Evolutionary conservation across 2,329 filamentous ascomycete species (phyloP).

Genomic region (Corinectria fuckeliana): DNA sequence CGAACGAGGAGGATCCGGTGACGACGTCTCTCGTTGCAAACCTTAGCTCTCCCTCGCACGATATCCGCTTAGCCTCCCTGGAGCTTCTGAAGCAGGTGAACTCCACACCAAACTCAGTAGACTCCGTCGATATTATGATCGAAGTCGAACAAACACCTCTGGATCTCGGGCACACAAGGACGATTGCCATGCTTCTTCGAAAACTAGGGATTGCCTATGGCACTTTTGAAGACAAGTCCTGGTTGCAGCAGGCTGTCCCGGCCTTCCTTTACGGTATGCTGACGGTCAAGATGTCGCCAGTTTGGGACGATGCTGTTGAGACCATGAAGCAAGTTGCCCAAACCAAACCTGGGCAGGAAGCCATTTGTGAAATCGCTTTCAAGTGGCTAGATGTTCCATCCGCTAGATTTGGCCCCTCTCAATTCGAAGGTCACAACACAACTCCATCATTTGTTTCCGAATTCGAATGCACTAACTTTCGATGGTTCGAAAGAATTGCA

Average conservation of each 20-base stretch:
- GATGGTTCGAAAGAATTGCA: constrained; percentile 61
- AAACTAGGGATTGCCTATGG: constrained; percentile 73
- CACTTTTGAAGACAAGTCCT: constrained; percentile 62
- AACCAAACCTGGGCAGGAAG: constrained; percentile 73
- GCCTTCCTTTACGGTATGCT: constrained; percentile 88
- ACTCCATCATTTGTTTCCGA: constrained; percentile 62
- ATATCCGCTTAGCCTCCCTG: constrained; percentile 75
- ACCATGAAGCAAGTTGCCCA: constrained; percentile 78
- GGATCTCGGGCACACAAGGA: constrained; percentile 76
- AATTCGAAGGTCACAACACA: constrained; percentile 42
- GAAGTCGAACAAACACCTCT: constrained; percentile 81
- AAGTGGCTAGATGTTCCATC: constrained; percentile 74
- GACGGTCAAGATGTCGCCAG: constrained; percentile 80
- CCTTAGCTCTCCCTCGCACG: constrained; percentile 76
- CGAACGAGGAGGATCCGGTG: constrained; percentile 64
- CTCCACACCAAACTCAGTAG: constrained; percentile 29
- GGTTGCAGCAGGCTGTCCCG: constrained; percentile 76
- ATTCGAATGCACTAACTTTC: constrained; percentile 84
- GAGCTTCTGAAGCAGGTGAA: constrained; percentile 70
- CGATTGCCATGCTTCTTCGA: constrained; percentile 84
- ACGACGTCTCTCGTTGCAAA: constrained; percentile 73
- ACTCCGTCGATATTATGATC: constrained; percentile 63
- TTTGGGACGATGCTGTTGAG: constrained; percentile 85
- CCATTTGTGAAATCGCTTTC: constrained; percentile 75
- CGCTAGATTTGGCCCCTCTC: constrained; percentile 57